A percentile compares a stretch with the other conserved stretches of the same genome.
phyloP scores from a whole-genome alignment of 768 basidiomycete genomes.

The Boletus vermiculosoides region DNA sequence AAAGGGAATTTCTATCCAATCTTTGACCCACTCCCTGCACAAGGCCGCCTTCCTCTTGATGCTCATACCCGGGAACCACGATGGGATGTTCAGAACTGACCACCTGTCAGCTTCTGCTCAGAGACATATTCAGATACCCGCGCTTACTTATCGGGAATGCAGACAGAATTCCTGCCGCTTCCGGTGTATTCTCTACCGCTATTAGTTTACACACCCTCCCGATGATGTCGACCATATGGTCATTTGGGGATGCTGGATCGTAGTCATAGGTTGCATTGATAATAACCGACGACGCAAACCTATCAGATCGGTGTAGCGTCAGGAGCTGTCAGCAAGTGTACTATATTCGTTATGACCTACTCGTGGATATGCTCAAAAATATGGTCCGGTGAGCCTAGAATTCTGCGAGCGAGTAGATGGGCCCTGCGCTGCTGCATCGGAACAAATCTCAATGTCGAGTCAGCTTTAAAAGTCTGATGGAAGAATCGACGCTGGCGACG shows the following conservation, averaged over 20 bases:
- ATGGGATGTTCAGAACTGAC: constrained; percentile 17
- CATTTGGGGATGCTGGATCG: constrained; percentile 15
- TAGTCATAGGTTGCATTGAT: constrained; percentile 18
- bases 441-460: constrained; percentile 12
- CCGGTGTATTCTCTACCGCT: background rate
- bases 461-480: constrained; percentile 17
- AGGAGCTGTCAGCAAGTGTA: background rate
- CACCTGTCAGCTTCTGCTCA: background rate
- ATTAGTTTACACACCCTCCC: constrained; percentile 9
- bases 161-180: constrained; percentile 11
- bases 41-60: constrained; percentile 13
- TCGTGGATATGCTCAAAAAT: constrained; percentile 10
- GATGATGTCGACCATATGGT: constrained; percentile 13
- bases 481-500: constrained; percentile 19
- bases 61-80: constrained; percentile 20
- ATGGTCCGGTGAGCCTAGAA: constrained; percentile 9
- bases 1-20: constrained; percentile 28
- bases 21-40: constrained; percentile 3
- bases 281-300: constrained; percentile 28
- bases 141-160: constrained; percentile 17
- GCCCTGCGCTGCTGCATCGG: constrained; percentile 15
- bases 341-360: constrained; percentile 16
- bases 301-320: background rate
- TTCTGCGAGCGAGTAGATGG: constrained; percentile 1
- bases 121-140: background rate